Evolutionary conservation across 768 basidiomycete species (phyloP), one percentile per base, ranked within the genome.

Genomic region (Dacryopinax primogenitus): DNA sequence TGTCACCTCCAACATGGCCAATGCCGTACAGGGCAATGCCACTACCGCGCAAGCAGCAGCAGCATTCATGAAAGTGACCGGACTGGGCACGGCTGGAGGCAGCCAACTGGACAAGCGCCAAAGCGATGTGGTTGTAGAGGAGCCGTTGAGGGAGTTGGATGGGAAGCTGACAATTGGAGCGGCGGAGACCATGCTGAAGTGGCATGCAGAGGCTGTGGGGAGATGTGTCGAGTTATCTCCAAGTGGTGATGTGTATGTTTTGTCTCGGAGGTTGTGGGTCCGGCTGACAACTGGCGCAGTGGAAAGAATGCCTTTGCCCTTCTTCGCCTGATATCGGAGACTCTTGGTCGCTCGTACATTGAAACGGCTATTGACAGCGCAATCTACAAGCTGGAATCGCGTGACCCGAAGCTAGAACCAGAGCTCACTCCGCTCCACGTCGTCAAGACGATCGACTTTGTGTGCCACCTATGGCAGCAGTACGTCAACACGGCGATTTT

Each of bases 201-300:
- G 95, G 93, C 96, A 99, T 74, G 95, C 96, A 1, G 96, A 99
- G 73, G 91, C 93, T 3, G 86, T 96, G 32, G 95, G 96, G 2
- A 78, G 96, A 69, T 94, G 92, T 68, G 90, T 94, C 12, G 96
- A 98, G 75, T 78, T 99, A 58, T 93, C 86, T 71, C 75, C 86
- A 12, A 71, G 82, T 7, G 85, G 83, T 44, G 96, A 99, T 71
- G 84, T 94, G 92, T 96, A 71, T 76, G 90, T 79, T 9, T 16
- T 69, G 66, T 18, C 36, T 58, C 15, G 11, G 16, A 32, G 23
- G 41, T 18, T 15, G n/a, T n/a, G 41, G 18, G 12, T 44, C 30
- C 28, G 66, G 39, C 28, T 62, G 23, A 58, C 26, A 32, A 23
- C 64, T n/a, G 32, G 13, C 23, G 23, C 66, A 97, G 95, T 1